phyloP scores from a whole-genome alignment of 176 grass and related monocot species.

The Phyllostachys edulis region DNA sequence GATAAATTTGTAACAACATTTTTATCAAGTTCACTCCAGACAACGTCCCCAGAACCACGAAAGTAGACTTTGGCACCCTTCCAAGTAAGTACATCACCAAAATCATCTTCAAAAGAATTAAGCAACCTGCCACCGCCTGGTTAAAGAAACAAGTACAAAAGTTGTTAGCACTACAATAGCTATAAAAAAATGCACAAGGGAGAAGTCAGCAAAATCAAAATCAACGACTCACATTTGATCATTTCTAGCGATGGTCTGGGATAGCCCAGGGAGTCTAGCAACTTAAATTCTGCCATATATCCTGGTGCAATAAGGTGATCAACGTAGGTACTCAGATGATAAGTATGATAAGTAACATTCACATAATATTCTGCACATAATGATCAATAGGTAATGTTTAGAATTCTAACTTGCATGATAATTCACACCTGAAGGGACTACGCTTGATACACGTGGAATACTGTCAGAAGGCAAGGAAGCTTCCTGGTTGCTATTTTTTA shows the following conservation, averaged over 20 bases:
- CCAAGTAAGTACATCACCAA: conserved; percentile 11
- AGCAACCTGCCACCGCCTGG: conserved; percentile 10
- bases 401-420: not conserved
- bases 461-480: not conserved
- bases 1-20: not conserved
- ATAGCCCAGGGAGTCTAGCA: not conserved
- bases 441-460: not conserved
- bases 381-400: not conserved
- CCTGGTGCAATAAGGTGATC: conserved; percentile 1
- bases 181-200: not conserved
- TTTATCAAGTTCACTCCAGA: not conserved
- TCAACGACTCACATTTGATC: not conserved
- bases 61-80: not conserved
- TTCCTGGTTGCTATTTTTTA: not conserved
- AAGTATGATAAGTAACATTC: not conserved
- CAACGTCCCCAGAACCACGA: not conserved
- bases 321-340: not conserved
- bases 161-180: not conserved
- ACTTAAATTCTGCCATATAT: not conserved
- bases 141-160: not conserved
- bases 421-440: conserved; percentile 37
- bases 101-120: conserved; percentile 19
- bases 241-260: conserved; percentile 21
- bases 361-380: not conserved
- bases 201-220: not conserved